Base-by-base conservation (phyloP, 2,329 filamentous ascomycete genomes). In the Calonectria crousiana region DNA sequence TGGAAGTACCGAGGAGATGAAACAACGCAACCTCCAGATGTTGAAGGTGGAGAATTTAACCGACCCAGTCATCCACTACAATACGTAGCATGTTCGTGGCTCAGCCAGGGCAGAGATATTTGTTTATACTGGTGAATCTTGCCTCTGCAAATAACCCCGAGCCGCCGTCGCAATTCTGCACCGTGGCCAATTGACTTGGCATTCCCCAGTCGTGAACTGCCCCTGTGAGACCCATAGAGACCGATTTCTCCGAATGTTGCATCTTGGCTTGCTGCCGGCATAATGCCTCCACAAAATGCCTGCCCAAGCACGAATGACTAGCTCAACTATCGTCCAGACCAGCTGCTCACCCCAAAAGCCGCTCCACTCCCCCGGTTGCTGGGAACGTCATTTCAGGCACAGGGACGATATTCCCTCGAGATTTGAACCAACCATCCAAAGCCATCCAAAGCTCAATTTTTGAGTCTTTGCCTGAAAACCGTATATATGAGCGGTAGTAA, bases 271-370 rank as follows among this genome's bases (percentile, higher is more conserved):
- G 64, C n/a, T 62, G 11, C 65, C 65, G 18, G 66, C 56, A 73
- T 64, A 26, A 68, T 65, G 66, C 47, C 47, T 65, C 64, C 56
- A 67, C 71, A 49, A 60, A 23, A 49, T 44, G 10, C 47, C 38
- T 52, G 58, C 71, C 66, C 52, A 69, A 58, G 49, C 60, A 16
- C 44, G 49, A 18, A 41, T 66, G 51, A 49, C 51, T 60, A 51
- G 58, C 52, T 47, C 32, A 30, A 20, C 41, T 30, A 58, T 58
- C 60, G 71, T 60, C 71, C 26, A 69, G 67, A 62, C 66, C 51
- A 26, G 34, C 47, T 56, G 41, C 67, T 69, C 36, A 58, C 5
- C 20, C 18, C 28, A 32, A 58, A 41, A 51, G 30, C n/a, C 13
- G 28, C 52, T 23, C 28, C 28, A 52, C 41, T 44, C n/a, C 51